These are phyloP conservation scores for Juglanconis sp. DNA, from an alignment of 2,329 filamentous ascomycete genomes.

Conservation along the genomic window DNA sequence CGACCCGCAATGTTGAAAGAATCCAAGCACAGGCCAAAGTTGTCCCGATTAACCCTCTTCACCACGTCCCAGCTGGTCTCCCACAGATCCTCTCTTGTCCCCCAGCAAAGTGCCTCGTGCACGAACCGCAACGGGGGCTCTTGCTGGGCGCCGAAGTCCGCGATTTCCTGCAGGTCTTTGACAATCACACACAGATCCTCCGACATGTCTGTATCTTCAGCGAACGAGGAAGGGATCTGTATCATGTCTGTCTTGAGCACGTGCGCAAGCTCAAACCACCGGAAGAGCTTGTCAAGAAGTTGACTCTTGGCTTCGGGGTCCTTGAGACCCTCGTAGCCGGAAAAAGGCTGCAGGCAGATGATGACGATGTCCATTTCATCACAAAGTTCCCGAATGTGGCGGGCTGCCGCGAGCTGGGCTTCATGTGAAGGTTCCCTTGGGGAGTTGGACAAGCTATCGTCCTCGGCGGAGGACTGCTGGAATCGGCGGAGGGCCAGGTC, in stretches of 20 bases:
- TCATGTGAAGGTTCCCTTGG: conserved; percentile 18
- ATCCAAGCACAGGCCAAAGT: conserved; percentile 76
- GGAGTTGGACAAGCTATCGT: background rate
- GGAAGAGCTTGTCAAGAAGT: conserved; percentile 55
- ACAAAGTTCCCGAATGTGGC: conserved; percentile 55
- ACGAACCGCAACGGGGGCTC: conserved; percentile 61
- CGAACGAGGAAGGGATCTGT: conserved; percentile 70
- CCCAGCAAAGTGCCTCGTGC: conserved; percentile 73
- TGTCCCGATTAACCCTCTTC: conserved; percentile 59
- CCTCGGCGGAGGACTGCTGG: conserved; percentile 18
- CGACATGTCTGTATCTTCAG: conserved; percentile 44
- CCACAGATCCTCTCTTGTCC: conserved; percentile 68
- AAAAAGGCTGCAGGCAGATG: conserved; percentile 72
- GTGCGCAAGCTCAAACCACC: conserved; percentile 67
- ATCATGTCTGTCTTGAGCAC: conserved; percentile 68
- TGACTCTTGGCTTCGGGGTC: conserved; percentile 47
- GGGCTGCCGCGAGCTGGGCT: conserved; percentile 50
- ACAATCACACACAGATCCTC: conserved; percentile 54
- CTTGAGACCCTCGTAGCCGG: conserved; percentile 70
- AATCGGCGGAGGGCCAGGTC: conserved; percentile 29
- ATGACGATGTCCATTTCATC: conserved; percentile 46
- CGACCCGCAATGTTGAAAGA: conserved; percentile 74
- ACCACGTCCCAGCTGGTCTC: conserved; percentile 70
- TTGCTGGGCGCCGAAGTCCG: conserved; percentile 62
- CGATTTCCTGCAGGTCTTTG: conserved; percentile 59